Evolutionary conservation across 1,139 yeast genomes (phyloP), one percentile per base, ranked within the genome.

Genomic region (Hyphopichia buzzinii): DNA sequence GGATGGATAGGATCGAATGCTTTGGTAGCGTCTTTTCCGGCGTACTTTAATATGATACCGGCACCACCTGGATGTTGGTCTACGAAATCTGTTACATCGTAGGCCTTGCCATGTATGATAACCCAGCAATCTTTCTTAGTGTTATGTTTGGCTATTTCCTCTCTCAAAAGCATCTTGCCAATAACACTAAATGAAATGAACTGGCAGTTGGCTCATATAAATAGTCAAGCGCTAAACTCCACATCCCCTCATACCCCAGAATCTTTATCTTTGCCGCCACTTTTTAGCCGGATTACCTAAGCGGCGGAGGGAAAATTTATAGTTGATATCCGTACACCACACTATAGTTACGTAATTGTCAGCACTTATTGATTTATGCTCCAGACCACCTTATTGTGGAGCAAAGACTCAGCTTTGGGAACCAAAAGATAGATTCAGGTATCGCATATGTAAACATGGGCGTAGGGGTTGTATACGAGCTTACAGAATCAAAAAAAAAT

Each of bases 1-100:
- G 96, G 95, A 59, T 90, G 98, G 39, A 90, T 74, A 7, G 95
- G 95, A 42, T 74, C 79, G 52, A 77, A 77, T 10, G 72, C 79
- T 47, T 73, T 74, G 25, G 82, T 74, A n/a, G 81, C 81, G 47
- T 77, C 81, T 39, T 71, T 64, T 1, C 82, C 82, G 7, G 81
- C 81, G 44, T 72, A 73, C 47, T 72, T 72, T 42, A 76, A 52
- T 31, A 77, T 73, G 30, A 77, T 72, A 7, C 64, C 75, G 1
- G 68, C 52, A 3, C 82, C 82, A 11, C 81, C 81, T 0, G 81
- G 81, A 43, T 75, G 81, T 36, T 74, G 69, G 26, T 57, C 58
- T 15, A 77, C 47, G 46, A 77, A 77, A 30, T 62, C 62, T 10
- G 75, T 65, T 21, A 76, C 73, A 49, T 77, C 77, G 48, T 76